Evolutionary conservation across 805 yeast genomes (phyloP).

Genomic region (Metschnikowia lachancei): DNA sequence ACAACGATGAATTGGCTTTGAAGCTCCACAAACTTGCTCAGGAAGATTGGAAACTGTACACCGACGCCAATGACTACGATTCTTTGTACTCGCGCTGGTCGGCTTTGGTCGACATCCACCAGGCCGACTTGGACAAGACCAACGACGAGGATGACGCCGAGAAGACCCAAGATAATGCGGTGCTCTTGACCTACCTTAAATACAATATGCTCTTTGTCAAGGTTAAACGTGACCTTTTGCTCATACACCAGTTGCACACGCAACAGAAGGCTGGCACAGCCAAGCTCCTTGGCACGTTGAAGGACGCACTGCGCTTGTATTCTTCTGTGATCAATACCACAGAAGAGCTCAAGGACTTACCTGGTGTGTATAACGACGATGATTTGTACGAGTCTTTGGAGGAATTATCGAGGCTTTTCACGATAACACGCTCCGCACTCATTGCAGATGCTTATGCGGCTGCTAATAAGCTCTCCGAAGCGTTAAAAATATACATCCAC

Average conservation of each 20-base stretch:
- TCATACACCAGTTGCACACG: constrained; percentile 37
- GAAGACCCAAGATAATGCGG: constrained; percentile 66
- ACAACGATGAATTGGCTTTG: constrained; percentile 71
- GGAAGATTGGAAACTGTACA: constrained; percentile 24
- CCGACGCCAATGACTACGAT: constrained; percentile 53
- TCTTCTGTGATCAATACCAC: constrained; percentile 53
- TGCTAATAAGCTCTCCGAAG: constrained; percentile 41
- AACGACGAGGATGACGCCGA: constrained; percentile 51
- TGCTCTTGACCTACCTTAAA: constrained; percentile 70
- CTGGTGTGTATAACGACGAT: constrained; percentile 90
- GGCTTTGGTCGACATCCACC: constrained; percentile 61
- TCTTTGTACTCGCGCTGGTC: constrained; percentile 61
- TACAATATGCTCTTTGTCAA: constrained; percentile 65
- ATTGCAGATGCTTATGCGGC: constrained; percentile 47
- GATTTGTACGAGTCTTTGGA: constrained; percentile 55
- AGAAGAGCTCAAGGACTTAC: constrained; percentile 67
- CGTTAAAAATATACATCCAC: constrained; percentile 43
- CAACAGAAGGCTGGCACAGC: constrained; percentile 12
- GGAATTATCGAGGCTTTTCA: constrained; percentile 47
- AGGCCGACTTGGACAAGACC: constrained; percentile 49
- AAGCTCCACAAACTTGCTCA: constrained; percentile 44
- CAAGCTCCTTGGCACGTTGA: constrained; percentile 17
- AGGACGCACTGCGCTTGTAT: constrained; percentile 49
- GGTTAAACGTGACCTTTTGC: constrained; percentile 64
- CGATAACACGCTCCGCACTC: constrained; percentile 40